A percentile compares a stretch with the other conserved stretches of the same genome.
Evolutionary conservation across 352 stramenopile genomes (phyloP).

Genomic region (Globisporangium alternatum): DNA sequence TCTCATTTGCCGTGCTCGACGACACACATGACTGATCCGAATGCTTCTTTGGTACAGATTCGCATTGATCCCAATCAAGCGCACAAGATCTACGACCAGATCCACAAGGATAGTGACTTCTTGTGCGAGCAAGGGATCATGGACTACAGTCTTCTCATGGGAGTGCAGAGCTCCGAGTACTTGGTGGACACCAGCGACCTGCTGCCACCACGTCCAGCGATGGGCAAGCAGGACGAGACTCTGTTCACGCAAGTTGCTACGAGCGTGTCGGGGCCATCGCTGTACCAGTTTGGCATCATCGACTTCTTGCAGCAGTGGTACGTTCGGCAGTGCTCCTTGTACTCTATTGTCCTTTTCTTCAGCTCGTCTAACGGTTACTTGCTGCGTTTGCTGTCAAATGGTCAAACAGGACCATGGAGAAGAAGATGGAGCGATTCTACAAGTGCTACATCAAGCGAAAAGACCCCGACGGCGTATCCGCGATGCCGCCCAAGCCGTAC

Average conservation of each 20-base stretch:
- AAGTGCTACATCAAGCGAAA: conserved; percentile 88
- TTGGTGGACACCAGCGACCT: conserved; percentile 82
- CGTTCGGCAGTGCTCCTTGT: conserved; percentile 16
- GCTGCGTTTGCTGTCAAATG: background rate
- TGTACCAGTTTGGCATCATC: conserved; percentile 92
- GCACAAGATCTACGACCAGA: conserved; percentile 85
- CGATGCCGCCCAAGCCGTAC: conserved; percentile 86
- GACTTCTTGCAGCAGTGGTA: conserved; percentile 90
- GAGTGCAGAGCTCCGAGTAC: conserved; percentile 87
- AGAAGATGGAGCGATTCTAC: conserved; percentile 91
- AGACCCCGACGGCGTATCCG: conserved; percentile 83
- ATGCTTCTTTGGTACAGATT: conserved; percentile 33
- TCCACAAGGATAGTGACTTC: conserved; percentile 88
- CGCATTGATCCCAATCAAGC: conserved; percentile 74
- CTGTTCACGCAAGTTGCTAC: conserved; percentile 82
- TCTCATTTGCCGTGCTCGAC: background rate
- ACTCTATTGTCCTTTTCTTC: background rate
- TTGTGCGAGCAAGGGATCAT: conserved; percentile 89
- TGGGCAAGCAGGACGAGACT: conserved; percentile 41
- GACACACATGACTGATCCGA: background rate
- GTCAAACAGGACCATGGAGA: conserved; percentile 74
- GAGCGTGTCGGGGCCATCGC: conserved; percentile 80
- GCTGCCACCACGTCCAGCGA: conserved; percentile 22
- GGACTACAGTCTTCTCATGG: conserved; percentile 92
- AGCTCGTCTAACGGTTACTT: conserved; percentile 2